These are phyloP conservation scores for Podila minutissima DNA, from an alignment of 192 early-diverging fungal genomes.

Conservation along the genomic window DNA sequence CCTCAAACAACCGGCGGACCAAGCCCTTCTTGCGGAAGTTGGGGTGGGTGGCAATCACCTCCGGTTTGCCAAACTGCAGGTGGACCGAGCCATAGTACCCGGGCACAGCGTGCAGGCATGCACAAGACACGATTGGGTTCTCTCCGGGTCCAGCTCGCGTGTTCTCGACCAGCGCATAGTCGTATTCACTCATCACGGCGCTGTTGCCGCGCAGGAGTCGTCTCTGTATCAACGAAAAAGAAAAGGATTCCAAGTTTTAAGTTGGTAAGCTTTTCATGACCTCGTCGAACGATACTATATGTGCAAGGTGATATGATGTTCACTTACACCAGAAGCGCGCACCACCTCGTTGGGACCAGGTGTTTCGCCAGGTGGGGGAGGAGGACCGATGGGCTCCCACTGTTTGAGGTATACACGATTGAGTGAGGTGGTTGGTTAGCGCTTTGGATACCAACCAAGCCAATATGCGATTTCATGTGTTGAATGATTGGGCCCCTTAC, in stretches of 20 bases:
- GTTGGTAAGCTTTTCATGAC: too few species aligned
- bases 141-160: not conserved
- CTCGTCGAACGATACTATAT: not conserved
- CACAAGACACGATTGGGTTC: constrained; percentile 9
- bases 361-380: not conserved
- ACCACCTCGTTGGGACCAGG: constrained; percentile 4
- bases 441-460: not conserved
- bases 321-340: not conserved
- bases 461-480: not conserved
- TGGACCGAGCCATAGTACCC: constrained; percentile 5
- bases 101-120: not conserved
- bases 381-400: not conserved
- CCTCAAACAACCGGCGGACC: constrained; percentile 13
- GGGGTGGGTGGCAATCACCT: constrained; percentile 3
- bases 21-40: constrained; percentile 23
- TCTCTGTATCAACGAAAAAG: not conserved
- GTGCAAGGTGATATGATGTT: not conserved
- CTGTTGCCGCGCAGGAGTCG: constrained; percentile 9
- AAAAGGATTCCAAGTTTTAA: not conserved
- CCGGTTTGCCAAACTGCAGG: constrained; percentile 2
- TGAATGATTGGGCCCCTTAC: constrained; percentile 4
- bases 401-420: not conserved
- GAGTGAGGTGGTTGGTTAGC: not conserved
- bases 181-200: constrained; percentile 7
- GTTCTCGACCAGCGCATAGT: constrained; percentile 13